Percentiles rank a stretch among this genome's conserved stretches.
Conservation (phyloP, 768 basidiomycete genomes). For the Fibroporia radiculosa region DNA sequence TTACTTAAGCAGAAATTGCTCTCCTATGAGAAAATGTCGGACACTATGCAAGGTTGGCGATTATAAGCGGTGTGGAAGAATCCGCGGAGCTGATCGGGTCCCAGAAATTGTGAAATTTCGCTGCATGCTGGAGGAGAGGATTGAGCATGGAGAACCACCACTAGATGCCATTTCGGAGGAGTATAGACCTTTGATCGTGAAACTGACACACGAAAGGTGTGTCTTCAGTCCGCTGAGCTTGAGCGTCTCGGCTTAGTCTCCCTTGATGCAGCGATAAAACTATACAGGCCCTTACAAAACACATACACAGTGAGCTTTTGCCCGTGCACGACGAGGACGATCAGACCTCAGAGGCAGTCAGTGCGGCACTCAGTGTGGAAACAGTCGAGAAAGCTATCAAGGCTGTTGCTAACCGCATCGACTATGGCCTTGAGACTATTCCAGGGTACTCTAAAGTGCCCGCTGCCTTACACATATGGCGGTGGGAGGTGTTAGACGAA, state of each 20-base stretch:
- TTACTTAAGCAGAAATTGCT: constrained; percentile 68
- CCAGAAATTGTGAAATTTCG: constrained; percentile 75
- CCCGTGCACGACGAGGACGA: constrained; percentile 56
- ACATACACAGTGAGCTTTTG: constrained; percentile 61
- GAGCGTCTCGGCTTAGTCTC: not conserved
- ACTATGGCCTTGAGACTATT: constrained; percentile 67
- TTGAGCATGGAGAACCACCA: constrained; percentile 39
- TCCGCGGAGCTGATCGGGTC: not conserved
- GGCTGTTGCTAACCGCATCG: constrained; percentile 54
- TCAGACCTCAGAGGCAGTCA: constrained; percentile 23
- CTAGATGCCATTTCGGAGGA: constrained; percentile 57
- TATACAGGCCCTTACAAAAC: constrained; percentile 50
- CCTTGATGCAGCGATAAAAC: constrained; percentile 59
- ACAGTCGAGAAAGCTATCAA: constrained; percentile 62
- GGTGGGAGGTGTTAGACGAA: constrained; percentile 74
- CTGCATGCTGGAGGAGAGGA: constrained; percentile 54
- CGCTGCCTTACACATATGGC: constrained; percentile 66
- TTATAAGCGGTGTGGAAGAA: not conserved
- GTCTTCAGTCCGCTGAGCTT: constrained; percentile 9
- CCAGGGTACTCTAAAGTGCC: constrained; percentile 44
- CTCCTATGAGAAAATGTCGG: constrained; percentile 71
- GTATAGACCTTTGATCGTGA: constrained; percentile 69
- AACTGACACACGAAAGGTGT: constrained; percentile 82
- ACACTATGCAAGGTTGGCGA: constrained; percentile 69
- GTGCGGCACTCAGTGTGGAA: constrained; percentile 32